Base-by-base conservation (phyloP, 805 yeast species). In the Kuraishia capsulata region DNA sequence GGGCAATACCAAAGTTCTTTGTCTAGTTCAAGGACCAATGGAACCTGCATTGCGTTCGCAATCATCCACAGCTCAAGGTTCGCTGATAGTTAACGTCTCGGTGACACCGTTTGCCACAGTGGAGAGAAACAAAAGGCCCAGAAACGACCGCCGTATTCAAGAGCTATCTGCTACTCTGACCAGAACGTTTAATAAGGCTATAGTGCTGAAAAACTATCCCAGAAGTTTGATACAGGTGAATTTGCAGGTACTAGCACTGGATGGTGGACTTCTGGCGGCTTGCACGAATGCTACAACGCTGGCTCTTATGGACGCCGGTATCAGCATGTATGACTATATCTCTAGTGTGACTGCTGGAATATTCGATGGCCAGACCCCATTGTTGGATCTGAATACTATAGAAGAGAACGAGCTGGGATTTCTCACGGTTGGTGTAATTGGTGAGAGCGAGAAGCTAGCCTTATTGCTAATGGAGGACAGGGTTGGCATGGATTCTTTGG, bases 251-350 rank as follows among this genome's bases (percentile, higher is more conserved):
- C 64, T 92, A 38, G 78, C 87, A 11, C 86, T 87, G 51, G 98
- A 92, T 52, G 98, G 98, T 29, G 95, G 95, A 0, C 54, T 90
- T 20, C 57, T 90, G 45, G 75, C 95, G 0, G 69, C 83, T 1
- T 76, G 92, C 46, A 69, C 86, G 32, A 92, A 92, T 54, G 85
- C 97, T 8, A 74, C 85, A 32, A 86, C 96, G 1, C 63, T 92
- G 49, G 97, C 96, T 0, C 66, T 92, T 33, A 77, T 92, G 25
- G 97, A 92, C 60, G 97, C 97, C 2, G 97, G 97, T 36, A 80
- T 92, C 34, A 82, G 96, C 4, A 80, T 92, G 81, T 83, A 81
- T 53, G 97, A 92, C 55, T 89, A 86, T 54, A 81, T 90, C 13
- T 74, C 87, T 39, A 78, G 95, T 1, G 73, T 86, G 13, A 71